Evolutionary conservation across 2,329 filamentous ascomycete species (phyloP), one percentile per base, ranked within the genome.

Genomic region (Diplodia scrobiculata): DNA sequence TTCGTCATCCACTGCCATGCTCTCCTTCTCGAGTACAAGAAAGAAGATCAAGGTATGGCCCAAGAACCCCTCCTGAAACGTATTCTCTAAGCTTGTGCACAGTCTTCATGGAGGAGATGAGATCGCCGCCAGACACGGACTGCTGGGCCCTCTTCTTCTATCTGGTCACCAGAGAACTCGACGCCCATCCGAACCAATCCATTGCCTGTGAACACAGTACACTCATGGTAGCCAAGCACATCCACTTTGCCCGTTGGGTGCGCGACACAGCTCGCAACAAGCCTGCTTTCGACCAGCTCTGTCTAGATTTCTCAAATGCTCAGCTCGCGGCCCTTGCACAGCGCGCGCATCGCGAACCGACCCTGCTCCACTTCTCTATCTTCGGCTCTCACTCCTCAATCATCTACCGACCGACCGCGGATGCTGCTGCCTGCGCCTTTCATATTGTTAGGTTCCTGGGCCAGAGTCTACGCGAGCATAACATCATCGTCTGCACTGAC

Each of bases 81-180:
- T 14, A 19, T 21, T 53, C 3, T 6, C 32, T n/a, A 19, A 29
- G 9, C 3, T 5, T 3, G 14, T 5, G 51, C 14, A 19, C 27
- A 50, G 55, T 34, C 9, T 21, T 27, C 2, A 13, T 13, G 4
- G 41, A 19, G 4, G 41, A 25, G 6, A 21, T 9, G 21, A 25
- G 9, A 17, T 14, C 3, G 9, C 27, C 58, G 2, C 58, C 58
- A 10, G 29, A 36, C 17, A 9, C 3, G 6, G 2, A 17, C 1
- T 50, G 58, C n/a, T 62, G 58, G 58, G 7, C 29, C 7, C 5
- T 21, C 10, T 62, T 62, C 58, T 62, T 50, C 45, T 34, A 13
- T n/a, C 27, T 51, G 45, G 29, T n/a, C n/a, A 17, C 27, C 0
- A 34, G 11, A 17, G n/a, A 34, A 7, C n/a, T 34, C 10, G 6